Evolutionary conservation across 2,329 filamentous ascomycete genomes (phyloP).

Genomic region (Lasiodiplodia hormozganensis): DNA sequence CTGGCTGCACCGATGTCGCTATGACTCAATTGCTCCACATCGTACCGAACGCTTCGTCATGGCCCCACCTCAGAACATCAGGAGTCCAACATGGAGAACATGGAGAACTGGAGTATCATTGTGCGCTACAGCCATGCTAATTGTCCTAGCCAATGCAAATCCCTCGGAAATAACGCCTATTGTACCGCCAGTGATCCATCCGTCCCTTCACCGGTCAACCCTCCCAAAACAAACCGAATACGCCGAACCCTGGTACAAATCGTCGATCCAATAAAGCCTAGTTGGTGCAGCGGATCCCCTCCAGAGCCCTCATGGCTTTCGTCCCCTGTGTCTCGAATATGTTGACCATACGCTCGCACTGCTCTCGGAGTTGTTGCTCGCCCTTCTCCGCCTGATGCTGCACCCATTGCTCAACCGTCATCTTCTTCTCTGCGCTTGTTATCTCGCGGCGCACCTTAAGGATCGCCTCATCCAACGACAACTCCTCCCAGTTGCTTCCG

Average conservation of each 20-base stretch:
- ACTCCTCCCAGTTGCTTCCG: conserved; percentile 28
- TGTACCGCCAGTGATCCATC: neutral
- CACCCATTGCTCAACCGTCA: conserved; percentile 96
- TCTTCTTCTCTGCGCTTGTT: conserved; percentile 78
- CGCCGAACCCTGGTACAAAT: conserved; percentile 7
- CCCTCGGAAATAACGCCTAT: conserved; percentile 11
- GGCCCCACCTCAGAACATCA: conserved; percentile 21
- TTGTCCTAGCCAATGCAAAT: neutral
- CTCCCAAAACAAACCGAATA: conserved; percentile 1
- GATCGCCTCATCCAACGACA: conserved; percentile 49
- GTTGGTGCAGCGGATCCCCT: conserved; percentile 64
- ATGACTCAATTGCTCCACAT: conserved; percentile 29
- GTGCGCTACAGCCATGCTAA: neutral
- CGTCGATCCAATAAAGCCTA: conserved; percentile 16
- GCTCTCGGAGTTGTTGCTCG: conserved; percentile 77
- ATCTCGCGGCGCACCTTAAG: conserved; percentile 65
- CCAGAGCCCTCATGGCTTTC: conserved; percentile 77
- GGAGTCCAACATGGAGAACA: conserved; percentile 10
- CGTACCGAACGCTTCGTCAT: conserved; percentile 12
- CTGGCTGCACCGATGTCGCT: conserved; percentile 27
- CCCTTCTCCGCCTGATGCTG: conserved; percentile 78
- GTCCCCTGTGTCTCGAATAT: conserved; percentile 84
- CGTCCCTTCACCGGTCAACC: neutral
- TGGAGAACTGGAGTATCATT: conserved; percentile 18
- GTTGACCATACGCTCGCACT: conserved; percentile 84